A percentile compares a stretch with the other conserved stretches of the same genome.
Evolutionary conservation across 1,139 yeast genomes (phyloP).

Genomic region (Meyerozyma smithsonii): DNA sequence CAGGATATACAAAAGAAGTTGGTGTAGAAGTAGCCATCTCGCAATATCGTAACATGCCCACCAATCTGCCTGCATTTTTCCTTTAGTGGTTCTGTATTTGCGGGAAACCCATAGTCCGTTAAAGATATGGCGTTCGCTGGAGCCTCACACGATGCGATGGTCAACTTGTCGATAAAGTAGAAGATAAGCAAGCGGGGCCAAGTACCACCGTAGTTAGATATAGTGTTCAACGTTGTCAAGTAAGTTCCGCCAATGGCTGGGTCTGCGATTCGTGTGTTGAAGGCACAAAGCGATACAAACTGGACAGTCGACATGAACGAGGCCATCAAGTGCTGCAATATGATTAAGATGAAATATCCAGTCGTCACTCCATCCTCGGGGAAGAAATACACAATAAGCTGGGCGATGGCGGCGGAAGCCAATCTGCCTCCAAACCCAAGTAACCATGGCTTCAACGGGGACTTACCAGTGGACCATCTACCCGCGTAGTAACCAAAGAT

Average conservation of each 20-base stretch:
- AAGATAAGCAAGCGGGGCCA: conserved; percentile 89
- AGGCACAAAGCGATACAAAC: conserved; percentile 90
- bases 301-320: conserved; percentile 94
- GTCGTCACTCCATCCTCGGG: conserved; percentile 48
- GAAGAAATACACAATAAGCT: conserved; percentile 64
- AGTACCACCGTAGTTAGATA: conserved; percentile 92
- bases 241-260: conserved; percentile 96
- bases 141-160: conserved; percentile 54
- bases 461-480: conserved; percentile 78
- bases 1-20: conserved; percentile 64
- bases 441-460: conserved; percentile 83
- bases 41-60: conserved; percentile 50
- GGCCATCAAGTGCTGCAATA: conserved; percentile 76
- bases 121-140: conserved; percentile 5
- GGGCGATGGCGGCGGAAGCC: conserved; percentile 71
- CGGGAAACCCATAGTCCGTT: conserved; percentile 4
- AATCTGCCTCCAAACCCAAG: conserved; percentile 85
- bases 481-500: conserved; percentile 95
- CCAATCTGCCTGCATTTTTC: conserved; percentile 46
- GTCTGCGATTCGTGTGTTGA: conserved; percentile 93
- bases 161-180: conserved; percentile 73
- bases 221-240: conserved; percentile 92
- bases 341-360: conserved; percentile 61
- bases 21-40: conserved; percentile 84
- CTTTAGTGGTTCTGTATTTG: conserved; percentile 23